Evolutionary conservation across 2,329 filamentous ascomycete genomes (phyloP).

Genomic region (Didymella glomerata): DNA sequence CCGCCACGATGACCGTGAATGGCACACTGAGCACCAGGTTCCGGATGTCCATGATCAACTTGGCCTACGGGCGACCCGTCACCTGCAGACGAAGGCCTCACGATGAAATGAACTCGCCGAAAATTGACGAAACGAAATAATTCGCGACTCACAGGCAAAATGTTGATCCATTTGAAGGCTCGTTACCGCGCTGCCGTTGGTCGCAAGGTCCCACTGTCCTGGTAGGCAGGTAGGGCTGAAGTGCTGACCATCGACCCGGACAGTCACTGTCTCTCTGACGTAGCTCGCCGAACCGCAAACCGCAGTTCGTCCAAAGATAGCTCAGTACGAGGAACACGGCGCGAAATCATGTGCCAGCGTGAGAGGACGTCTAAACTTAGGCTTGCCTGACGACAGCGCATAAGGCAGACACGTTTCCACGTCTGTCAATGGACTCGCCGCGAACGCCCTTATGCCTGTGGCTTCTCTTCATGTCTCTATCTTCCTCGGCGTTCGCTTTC

Average conservation of each 20-base stretch:
- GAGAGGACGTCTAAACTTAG: constrained; percentile 15
- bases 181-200: not conserved
- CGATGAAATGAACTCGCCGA: not conserved
- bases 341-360: constrained; percentile 38
- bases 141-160: no score
- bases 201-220: not conserved
- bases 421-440: constrained; percentile 6
- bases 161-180: no score
- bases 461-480: constrained; percentile 3
- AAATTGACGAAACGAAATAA: not conserved
- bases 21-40: not conserved
- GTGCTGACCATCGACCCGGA: constrained; percentile 10
- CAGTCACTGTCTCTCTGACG: constrained; percentile 12
- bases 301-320: constrained; percentile 17
- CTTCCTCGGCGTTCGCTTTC: constrained; percentile 2
- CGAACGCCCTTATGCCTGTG: constrained; percentile 7
- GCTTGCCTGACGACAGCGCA: constrained; percentile 17
- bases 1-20: not conserved
- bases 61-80: not conserved
- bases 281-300: constrained; percentile 11
- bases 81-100: not conserved
- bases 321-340: constrained; percentile 29
- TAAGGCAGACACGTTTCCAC: constrained; percentile 30
- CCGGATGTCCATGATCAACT: not conserved
- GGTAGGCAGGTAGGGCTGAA: constrained; percentile 11